Conservation (phyloP, 176 grass and related monocot genomes). For the Poa annua region DNA sequence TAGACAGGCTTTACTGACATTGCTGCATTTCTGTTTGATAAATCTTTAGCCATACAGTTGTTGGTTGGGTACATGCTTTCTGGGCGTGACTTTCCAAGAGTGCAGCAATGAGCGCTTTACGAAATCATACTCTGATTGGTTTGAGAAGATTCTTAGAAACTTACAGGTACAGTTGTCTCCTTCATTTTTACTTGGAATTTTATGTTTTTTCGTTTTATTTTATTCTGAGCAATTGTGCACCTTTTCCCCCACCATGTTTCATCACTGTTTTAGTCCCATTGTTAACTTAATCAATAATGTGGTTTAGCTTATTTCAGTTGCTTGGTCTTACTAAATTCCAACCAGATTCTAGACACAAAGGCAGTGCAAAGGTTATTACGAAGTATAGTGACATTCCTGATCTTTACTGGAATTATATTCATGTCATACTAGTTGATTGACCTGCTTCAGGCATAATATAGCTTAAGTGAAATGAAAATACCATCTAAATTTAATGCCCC, state of each 20-base stretch:
- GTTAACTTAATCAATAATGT: neutral
- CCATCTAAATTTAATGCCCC: neutral
- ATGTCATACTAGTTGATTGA: neutral
- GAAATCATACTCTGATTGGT: constrained; percentile 49
- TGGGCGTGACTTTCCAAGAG: constrained; percentile 50
- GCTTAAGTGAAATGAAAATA: neutral
- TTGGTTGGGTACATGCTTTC: constrained; percentile 62
- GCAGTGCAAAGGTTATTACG: neutral
- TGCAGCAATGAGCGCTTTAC: constrained; percentile 51
- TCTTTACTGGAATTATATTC: constrained; percentile 21
- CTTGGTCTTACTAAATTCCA: constrained; percentile 22
- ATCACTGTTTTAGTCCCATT: constrained; percentile 8
- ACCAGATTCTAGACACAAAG: constrained; percentile 21
- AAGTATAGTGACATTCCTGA: neutral
- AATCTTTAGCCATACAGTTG: constrained; percentile 42
- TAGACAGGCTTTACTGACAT: constrained; percentile 22
- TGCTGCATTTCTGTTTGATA: constrained; percentile 9
- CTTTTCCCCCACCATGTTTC: neutral
- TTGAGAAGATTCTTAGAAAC: constrained; percentile 50
- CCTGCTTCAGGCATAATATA: neutral
- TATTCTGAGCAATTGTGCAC: neutral
- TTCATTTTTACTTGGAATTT: constrained; percentile 11
- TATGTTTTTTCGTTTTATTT: neutral
- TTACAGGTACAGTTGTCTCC: constrained; percentile 48
- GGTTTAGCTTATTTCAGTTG: constrained; percentile 9